These are phyloP conservation scores for Aspergillus cavernicola DNA, from an alignment of 495 filamentous ascomycete species.

Conservation along the genomic window DNA sequence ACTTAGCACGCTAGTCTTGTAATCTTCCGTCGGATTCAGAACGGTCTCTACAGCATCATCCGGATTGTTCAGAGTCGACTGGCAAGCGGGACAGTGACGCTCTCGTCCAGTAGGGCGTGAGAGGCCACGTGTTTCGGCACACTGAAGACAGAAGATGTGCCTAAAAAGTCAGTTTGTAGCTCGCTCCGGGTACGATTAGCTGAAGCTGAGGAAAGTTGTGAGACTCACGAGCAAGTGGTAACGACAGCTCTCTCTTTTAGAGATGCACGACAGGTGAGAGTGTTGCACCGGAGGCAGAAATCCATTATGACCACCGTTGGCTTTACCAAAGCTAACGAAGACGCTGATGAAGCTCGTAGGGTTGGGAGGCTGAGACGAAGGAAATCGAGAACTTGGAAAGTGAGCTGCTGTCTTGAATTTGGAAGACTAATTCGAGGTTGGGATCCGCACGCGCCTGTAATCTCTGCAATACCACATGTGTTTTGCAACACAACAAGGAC, in stretches of 20 bases:
- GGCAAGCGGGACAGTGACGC: constrained; percentile 79
- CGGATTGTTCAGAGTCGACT: constrained; percentile 60
- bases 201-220: neutral
- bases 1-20: constrained; percentile 86
- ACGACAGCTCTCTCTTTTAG: constrained; percentile 77
- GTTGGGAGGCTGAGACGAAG: neutral
- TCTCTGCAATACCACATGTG: too few species aligned
- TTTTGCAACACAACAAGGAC: too few species aligned
- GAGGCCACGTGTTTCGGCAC: constrained; percentile 66
- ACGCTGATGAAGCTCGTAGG: neutral
- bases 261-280: constrained; percentile 69
- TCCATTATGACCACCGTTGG: constrained; percentile 52
- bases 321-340: neutral
- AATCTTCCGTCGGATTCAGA: constrained; percentile 86
- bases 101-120: constrained; percentile 51
- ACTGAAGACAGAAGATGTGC: constrained; percentile 81
- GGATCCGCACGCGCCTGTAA: too few species aligned
- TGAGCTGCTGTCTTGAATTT: too few species aligned
- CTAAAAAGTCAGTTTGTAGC: constrained; percentile 40
- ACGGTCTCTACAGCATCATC: constrained; percentile 75
- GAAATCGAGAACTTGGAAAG: neutral
- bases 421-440: too few species aligned
- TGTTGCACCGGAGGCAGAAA: constrained; percentile 73
- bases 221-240: constrained; percentile 77
- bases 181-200: too few species aligned